Base-by-base conservation (phyloP, 768 basidiomycete genomes). In the Naganishia friedmannii region DNA sequence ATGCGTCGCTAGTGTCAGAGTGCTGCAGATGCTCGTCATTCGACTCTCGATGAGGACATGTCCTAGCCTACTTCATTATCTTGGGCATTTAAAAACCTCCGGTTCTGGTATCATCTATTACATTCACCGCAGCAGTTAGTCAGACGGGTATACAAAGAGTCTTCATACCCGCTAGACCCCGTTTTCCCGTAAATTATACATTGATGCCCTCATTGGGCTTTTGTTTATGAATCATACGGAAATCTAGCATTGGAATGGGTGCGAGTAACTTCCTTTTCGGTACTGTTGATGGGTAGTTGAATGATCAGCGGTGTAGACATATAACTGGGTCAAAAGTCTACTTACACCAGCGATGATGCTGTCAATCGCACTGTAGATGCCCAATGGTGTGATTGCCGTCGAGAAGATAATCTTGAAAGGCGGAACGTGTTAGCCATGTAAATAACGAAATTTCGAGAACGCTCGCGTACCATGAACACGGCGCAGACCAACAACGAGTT, bases 311-410 rank as follows among this genome's bases (percentile, higher is more conserved):
- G 19, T 2, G 0, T 1, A 29, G 39, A 1, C 4, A 2, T 45
- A 21, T 8, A 2, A 66, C 15, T 15, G 12, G 32, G 1, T 15
- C 3, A 32, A n/a, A n/a, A 53, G 26, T 66, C 23, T 8, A 46
- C 67, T 56, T 32, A 68, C 67, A n/a, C 72, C 72, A 42, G 53
- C 48, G 26, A 57, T 73, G 70, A 76, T 76, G 34, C 72, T 73
- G 58, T 70, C 57, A 34, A 65, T 55, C 21, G 75, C 75, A 45
- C 68, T 70, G 72, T 76, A 76, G 0, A 76, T 69, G 56, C 75
- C 75, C 42, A 76, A 53, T 28, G 75, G 75, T 45, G 73, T 76
- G 37, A 76, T 73, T 19, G 71, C 72, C 29, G 69, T 39, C 34
- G 63, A 67, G 55, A 76, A 53, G 58, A 73, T 19, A 55, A 76